Evolutionary conservation across 2,329 filamentous ascomycete genomes (phyloP).

Genomic region (Colletotrichum cereale): DNA sequence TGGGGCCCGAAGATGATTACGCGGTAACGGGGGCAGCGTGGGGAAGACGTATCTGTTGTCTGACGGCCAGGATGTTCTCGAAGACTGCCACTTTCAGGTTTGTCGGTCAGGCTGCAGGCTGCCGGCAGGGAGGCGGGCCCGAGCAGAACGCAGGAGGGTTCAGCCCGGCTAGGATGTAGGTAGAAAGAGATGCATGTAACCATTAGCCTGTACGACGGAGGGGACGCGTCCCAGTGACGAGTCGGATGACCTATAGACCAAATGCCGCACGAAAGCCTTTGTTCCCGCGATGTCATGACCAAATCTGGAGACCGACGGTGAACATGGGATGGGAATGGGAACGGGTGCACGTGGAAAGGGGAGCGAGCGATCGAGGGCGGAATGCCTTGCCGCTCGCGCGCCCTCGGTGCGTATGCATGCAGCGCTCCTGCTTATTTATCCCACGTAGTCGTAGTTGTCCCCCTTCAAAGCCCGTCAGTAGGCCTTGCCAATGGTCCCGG

Average conservation of each 20-base stretch:
- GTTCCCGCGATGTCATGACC: not conserved
- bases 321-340: not conserved
- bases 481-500: conserved; percentile 12
- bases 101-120: conserved; percentile 17
- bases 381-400: conserved; percentile 16
- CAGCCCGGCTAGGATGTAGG: conserved; percentile 21
- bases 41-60: not conserved
- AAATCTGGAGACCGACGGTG: conserved; percentile 13
- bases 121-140: not conserved
- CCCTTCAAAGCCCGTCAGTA: conserved; percentile 2
- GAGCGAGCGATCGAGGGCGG: not conserved
- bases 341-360: not conserved
- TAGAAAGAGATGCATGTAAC: not conserved
- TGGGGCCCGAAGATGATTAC: not conserved
- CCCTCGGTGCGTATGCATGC: conserved; percentile 1
- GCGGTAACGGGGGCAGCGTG: not conserved
- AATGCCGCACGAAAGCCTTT: not conserved
- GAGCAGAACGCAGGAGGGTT: conserved; percentile 12
- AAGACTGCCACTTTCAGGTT: conserved; percentile 17
- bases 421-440: conserved; percentile 19
- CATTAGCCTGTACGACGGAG: conserved; percentile 14
- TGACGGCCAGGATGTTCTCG: conserved; percentile 27
- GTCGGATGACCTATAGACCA: conserved; percentile 17
- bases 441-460: conserved; percentile 1
- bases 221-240: conserved; percentile 15